Conservation (phyloP, 345 rosid species). For the Lepidium africanum region DNA sequence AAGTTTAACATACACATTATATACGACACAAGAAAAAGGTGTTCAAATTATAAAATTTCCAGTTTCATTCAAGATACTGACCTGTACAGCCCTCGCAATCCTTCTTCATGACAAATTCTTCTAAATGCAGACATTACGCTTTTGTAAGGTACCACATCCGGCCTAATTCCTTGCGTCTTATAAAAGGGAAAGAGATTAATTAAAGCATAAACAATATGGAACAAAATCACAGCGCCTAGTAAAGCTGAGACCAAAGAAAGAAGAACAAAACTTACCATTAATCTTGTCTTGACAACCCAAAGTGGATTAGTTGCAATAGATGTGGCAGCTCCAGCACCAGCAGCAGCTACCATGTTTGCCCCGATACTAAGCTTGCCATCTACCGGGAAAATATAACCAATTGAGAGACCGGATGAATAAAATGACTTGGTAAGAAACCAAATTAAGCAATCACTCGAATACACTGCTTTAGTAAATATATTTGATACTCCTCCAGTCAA, state of each 20-base stretch:
- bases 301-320: constrained; percentile 80
- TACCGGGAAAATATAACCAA: constrained; percentile 4
- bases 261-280: constrained; percentile 52
- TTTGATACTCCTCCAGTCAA: not conserved
- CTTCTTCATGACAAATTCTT: constrained; percentile 82
- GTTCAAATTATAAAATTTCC: not conserved
- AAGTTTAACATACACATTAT: not conserved
- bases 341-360: constrained; percentile 84
- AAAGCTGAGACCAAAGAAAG: not conserved
- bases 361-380: constrained; percentile 61
- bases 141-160: constrained; percentile 74
- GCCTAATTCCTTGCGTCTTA: constrained; percentile 67
- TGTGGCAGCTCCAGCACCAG: constrained; percentile 93
- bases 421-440: not conserved
- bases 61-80: constrained; percentile 25
- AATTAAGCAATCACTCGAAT: not conserved
- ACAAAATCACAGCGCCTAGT: not conserved
- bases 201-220: not conserved
- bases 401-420: not conserved
- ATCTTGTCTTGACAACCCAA: constrained; percentile 99
- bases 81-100: constrained; percentile 88
- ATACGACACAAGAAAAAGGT: not conserved
- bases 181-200: not conserved
- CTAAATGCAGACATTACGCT: constrained; percentile 65
- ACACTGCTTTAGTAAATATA: not conserved